A percentile compares a stretch with the other conserved stretches of the same genome.
phyloP scores from a whole-genome alignment of 2,329 filamentous ascomycete species.

The Epichloe sibirici region DNA sequence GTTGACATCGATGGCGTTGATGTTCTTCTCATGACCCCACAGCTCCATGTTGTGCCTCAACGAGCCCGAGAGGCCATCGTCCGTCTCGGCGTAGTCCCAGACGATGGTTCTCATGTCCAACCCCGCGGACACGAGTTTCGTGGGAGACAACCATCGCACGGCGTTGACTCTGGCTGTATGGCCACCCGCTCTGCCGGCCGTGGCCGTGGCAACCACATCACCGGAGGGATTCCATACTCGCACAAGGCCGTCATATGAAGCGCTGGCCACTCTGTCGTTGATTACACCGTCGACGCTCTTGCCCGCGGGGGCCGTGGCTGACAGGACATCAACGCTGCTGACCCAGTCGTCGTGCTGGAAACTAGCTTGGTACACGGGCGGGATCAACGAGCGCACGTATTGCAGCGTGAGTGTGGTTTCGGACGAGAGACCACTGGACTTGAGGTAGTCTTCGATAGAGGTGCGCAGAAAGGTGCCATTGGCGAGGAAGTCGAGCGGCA shows the following conservation, averaged over 20 bases:
- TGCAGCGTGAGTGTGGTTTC: slow-evolving; percentile 82
- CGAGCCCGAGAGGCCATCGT: slow-evolving; percentile 44
- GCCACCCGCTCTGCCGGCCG: slow-evolving; percentile 52
- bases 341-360: slow-evolving; percentile 99
- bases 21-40: slow-evolving; percentile 64
- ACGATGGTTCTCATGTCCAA: slow-evolving; percentile 76
- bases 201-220: slow-evolving; percentile 68
- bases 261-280: slow-evolving; percentile 63
- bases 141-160: slow-evolving; percentile 70
- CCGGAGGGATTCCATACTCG: slow-evolving; percentile 84
- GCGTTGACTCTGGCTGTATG: slow-evolving; percentile 68
- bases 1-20: slow-evolving; percentile 67
- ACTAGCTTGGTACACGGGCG: slow-evolving; percentile 76
- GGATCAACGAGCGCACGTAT: slow-evolving; percentile 85
- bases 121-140: slow-evolving; percentile 69
- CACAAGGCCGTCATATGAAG: slow-evolving; percentile 80
- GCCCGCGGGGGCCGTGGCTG: slow-evolving; percentile 49
- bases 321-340: slow-evolving; percentile 71
- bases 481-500: slow-evolving; percentile 89
- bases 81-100: slow-evolving; percentile 73
- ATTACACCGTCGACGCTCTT: slow-evolving; percentile 25
- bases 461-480: slow-evolving; percentile 86
- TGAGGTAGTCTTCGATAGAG: slow-evolving; percentile 82
- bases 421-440: slow-evolving; percentile 71
- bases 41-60: slow-evolving; percentile 69